These are phyloP conservation scores for Eucalyptus erythrocorys DNA, from an alignment of 345 rosid species.

Conservation along the genomic window DNA sequence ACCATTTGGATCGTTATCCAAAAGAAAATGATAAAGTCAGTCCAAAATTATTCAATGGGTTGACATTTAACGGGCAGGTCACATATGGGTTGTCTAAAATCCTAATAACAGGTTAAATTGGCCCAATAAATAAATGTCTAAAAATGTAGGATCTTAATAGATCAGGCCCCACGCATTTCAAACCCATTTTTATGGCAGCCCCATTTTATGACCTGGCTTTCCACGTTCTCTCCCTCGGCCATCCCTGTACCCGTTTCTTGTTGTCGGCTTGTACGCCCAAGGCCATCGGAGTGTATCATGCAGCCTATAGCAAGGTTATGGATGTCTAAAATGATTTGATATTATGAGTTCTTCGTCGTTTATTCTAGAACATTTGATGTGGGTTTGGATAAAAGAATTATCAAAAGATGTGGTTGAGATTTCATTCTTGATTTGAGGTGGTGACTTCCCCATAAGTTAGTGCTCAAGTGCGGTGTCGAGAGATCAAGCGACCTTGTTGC, in stretches of 20 bases:
- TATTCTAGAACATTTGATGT: background rate
- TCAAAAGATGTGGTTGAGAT: background rate
- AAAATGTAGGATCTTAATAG: background rate
- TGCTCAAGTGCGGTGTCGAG: background rate
- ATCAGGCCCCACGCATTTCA: background rate
- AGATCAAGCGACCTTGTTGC: background rate
- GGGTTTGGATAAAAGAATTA: background rate
- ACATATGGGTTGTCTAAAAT: background rate
- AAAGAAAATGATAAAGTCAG: no score
- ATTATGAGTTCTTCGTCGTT: background rate
- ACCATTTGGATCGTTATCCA: background rate
- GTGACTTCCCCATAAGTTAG: background rate
- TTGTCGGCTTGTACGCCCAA: background rate
- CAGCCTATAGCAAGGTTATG: no score
- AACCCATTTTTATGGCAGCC: background rate
- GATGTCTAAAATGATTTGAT: background rate
- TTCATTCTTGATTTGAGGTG: no score
- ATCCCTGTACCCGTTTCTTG: background rate
- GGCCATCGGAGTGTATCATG: background rate
- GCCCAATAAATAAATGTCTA: no score
- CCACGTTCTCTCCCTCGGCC: background rate
- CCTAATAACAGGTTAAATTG: no score
- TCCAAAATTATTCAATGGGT: background rate
- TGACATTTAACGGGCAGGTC: background rate
- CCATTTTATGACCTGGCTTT: background rate